Conservation (phyloP, 495 filamentous ascomycete species). For the Podospora conica region DNA sequence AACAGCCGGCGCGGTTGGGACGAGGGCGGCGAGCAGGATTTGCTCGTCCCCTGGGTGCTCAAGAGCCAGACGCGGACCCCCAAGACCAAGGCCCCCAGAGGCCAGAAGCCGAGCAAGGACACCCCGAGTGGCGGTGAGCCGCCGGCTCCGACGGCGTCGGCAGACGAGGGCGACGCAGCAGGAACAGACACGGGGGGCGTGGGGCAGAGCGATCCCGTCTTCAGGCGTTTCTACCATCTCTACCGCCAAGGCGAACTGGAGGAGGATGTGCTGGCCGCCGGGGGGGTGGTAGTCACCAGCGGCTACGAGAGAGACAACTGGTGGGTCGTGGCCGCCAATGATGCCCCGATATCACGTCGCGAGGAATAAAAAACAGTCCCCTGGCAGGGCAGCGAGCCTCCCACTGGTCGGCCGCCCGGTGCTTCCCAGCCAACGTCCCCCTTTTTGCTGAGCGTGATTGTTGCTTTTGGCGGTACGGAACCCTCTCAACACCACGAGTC, state of each 20-base stretch:
- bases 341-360: background rate
- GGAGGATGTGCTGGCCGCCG: conserved; percentile 66
- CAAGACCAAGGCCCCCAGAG: conserved; percentile 3
- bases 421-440: background rate
- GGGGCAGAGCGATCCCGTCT: conserved; percentile 45
- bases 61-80: conserved; percentile 27
- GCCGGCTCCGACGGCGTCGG: conserved; percentile 3
- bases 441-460: conserved; percentile 13
- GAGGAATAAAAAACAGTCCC: conserved; percentile 11
- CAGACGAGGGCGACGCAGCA: conserved; percentile 1
- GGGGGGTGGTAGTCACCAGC: conserved; percentile 66
- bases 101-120: conserved; percentile 2
- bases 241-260: conserved; percentile 85
- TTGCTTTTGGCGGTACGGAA: conserved; percentile 10
- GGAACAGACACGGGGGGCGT: conserved; percentile 4
- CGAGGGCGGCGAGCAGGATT: conserved; percentile 78
- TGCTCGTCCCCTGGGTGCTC: conserved; percentile 95
- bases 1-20: conserved; percentile 87
- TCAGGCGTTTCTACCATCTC: conserved; percentile 91
- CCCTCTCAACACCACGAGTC: conserved; percentile 3
- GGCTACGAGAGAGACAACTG: conserved; percentile 98
- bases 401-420: conserved; percentile 4
- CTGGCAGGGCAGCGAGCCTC: background rate
- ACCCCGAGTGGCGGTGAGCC: conserved; percentile 22
- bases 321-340: conserved; percentile 60